Conservation (phyloP, 495 filamentous ascomycete species). For the Podospora comata region DNA sequence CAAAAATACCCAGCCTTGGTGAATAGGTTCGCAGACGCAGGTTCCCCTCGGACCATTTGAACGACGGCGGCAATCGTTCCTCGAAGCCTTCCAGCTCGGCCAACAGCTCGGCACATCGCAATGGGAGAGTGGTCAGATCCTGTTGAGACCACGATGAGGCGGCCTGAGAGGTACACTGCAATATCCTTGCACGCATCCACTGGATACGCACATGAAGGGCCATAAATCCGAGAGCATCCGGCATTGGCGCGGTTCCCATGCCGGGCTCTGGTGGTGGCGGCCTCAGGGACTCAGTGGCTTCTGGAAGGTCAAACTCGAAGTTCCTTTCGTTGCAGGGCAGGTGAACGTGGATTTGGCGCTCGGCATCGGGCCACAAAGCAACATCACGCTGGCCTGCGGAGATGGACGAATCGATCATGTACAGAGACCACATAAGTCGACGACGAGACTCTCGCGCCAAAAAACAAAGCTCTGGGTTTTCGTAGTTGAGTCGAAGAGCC, state of each 20-base stretch:
- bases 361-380: slow-evolving; percentile 44
- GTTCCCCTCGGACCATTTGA: slow-evolving; percentile 48
- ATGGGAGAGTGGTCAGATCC: slow-evolving; percentile 39
- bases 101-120: slow-evolving; percentile 38
- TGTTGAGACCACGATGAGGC: slow-evolving; percentile 33
- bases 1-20: slow-evolving; percentile 43
- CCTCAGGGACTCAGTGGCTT: slow-evolving; percentile 43
- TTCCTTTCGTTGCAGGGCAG: slow-evolving; percentile 52
- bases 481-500: slow-evolving; percentile 48
- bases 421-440: slow-evolving; percentile 51
- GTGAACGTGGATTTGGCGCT: slow-evolving; percentile 43
- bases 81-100: slow-evolving; percentile 46
- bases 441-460: slow-evolving; percentile 49
- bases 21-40: slow-evolving; percentile 50
- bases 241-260: slow-evolving; percentile 29
- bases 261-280: slow-evolving; percentile 32
- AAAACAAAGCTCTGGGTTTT: slow-evolving; percentile 48
- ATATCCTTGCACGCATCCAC: slow-evolving; percentile 44
- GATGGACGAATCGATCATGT: slow-evolving; percentile 48
- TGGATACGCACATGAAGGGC: slow-evolving; percentile 48
- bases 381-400: slow-evolving; percentile 46
- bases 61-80: slow-evolving; percentile 43
- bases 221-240: slow-evolving; percentile 48
- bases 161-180: slow-evolving; percentile 41
- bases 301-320: slow-evolving; percentile 51